Conservation (phyloP, 345 rosid species). For the Eucalyptus pauciflora region DNA sequence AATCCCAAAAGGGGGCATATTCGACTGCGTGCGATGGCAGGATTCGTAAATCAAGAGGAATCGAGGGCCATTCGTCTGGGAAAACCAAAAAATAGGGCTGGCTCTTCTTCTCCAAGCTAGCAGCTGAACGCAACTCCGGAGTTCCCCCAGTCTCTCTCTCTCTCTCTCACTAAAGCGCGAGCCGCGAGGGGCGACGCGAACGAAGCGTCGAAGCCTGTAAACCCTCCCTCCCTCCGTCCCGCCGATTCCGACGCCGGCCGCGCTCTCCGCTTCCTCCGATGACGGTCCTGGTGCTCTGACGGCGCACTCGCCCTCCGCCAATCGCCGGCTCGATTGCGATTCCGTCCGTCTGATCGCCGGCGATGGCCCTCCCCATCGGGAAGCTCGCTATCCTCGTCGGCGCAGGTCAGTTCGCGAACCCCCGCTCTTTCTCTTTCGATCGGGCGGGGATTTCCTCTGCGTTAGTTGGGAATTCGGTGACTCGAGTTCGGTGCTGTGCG, state of each 20-base stretch:
- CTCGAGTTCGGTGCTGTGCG: neutral
- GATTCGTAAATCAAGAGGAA: neutral
- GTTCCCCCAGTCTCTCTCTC: neutral
- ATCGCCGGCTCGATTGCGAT: neutral
- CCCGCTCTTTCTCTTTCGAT: neutral
- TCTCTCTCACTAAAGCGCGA: neutral
- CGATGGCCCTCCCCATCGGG: conserved; percentile 53
- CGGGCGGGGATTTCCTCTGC: neutral
- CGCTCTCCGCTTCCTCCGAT: neutral
- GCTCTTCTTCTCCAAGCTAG: neutral
- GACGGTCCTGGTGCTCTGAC: neutral
- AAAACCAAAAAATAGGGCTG: neutral
- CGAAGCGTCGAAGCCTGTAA: neutral
- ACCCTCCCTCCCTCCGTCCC: neutral
- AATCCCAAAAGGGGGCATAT: neutral
- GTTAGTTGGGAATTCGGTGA: neutral
- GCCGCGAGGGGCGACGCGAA: neutral
- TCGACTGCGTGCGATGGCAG: neutral
- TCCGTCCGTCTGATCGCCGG: neutral
- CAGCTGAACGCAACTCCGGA: neutral
- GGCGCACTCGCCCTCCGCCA: neutral
- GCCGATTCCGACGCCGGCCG: neutral
- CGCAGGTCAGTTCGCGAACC: conserved; percentile 30
- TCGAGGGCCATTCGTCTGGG: neutral
- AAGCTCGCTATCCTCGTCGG: conserved; percentile 48